Evolutionary conservation across 2,329 filamentous ascomycete species (phyloP).

Genomic region (Phyllosticta citrichinensis): DNA sequence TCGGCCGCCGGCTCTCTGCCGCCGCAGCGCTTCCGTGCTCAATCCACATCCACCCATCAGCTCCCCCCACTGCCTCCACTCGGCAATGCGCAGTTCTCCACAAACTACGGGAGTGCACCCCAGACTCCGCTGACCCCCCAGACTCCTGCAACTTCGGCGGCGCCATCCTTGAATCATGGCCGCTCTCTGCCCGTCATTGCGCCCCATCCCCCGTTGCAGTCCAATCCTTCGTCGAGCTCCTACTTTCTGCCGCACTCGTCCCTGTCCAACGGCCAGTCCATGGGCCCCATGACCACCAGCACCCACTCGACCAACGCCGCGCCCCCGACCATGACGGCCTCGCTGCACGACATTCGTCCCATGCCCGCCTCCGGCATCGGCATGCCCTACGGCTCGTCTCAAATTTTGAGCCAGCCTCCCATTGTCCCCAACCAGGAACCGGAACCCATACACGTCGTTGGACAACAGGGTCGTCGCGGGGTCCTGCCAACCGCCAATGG

Average conservation of each 20-base stretch:
- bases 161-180: conserved; percentile 17
- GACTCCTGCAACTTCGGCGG: conserved; percentile 20
- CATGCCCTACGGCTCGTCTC: conserved; percentile 22
- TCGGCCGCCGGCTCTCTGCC: conserved; percentile 4
- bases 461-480: conserved; percentile 83
- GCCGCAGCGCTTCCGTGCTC: conserved; percentile 10
- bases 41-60: conserved; percentile 10
- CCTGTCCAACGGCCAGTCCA: conserved; percentile 24
- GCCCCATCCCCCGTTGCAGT: conserved; percentile 26
- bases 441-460: conserved; percentile 82
- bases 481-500: conserved; percentile 87
- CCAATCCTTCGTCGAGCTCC: conserved; percentile 28
- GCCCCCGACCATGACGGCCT: conserved; percentile 15
- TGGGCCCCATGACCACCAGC: conserved; percentile 23
- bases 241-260: conserved; percentile 23
- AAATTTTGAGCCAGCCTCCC: conserved; percentile 22
- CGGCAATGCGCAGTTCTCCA: conserved; percentile 10
- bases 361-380: conserved; percentile 32
- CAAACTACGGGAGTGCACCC: conserved; percentile 14
- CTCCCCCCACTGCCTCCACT: conserved; percentile 12
- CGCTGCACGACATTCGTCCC: conserved; percentile 31
- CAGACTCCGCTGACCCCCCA: conserved; percentile 24
- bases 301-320: conserved; percentile 25
- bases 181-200: conserved; percentile 25
- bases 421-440: conserved; percentile 33